Conservation (phyloP, 192 early-diverging fungal genomes). For the Coemansia sp. region DNA sequence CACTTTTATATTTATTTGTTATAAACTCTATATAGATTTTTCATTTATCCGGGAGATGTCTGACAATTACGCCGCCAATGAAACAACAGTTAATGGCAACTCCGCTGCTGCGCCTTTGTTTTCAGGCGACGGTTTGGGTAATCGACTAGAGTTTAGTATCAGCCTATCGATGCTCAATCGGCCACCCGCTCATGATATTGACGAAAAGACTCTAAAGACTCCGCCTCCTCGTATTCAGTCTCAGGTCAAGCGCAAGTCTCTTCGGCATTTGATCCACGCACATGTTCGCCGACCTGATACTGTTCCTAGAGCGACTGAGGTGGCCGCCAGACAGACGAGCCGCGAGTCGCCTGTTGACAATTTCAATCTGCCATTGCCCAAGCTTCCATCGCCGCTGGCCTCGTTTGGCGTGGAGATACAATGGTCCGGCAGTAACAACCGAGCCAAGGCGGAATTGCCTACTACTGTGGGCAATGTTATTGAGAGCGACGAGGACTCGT, state of each 20-base stretch:
- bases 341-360: neutral
- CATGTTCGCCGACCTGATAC: neutral
- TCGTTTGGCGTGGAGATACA: slow-evolving; percentile 12
- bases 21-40: slow-evolving; percentile 3
- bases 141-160: slow-evolving; percentile 28
- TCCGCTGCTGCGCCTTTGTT: neutral
- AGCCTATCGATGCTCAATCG: slow-evolving; percentile 23
- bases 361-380: slow-evolving; percentile 15
- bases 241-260: slow-evolving; percentile 9
- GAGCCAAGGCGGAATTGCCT: neutral
- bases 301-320: neutral
- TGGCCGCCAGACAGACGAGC: neutral
- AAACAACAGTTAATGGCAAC: neutral
- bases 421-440: neutral
- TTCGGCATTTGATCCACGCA: slow-evolving; percentile 1
- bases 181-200: neutral
- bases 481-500: neutral
- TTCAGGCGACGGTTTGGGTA: slow-evolving; percentile 4
- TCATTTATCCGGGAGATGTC: neutral
- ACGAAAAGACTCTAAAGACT: neutral
- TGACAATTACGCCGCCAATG: neutral
- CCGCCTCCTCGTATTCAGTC: slow-evolving; percentile 4
- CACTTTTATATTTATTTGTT: neutral
- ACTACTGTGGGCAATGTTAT: neutral
- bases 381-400: slow-evolving; percentile 27